phyloP scores from a whole-genome alignment of 2,329 filamentous ascomycete genomes.

The Eutypa lata region DNA sequence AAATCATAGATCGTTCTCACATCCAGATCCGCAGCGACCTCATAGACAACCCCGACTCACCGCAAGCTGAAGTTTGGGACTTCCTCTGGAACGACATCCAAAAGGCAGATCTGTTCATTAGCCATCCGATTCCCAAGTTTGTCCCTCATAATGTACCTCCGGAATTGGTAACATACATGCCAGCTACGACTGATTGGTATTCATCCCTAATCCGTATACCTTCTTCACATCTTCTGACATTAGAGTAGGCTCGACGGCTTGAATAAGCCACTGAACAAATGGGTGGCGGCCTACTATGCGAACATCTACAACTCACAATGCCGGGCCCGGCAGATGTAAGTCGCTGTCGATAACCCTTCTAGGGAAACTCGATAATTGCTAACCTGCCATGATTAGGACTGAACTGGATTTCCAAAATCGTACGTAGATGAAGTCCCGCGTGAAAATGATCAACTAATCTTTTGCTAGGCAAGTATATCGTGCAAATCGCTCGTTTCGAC shows the following conservation, averaged over 20 bases:
- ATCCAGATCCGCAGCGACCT: constrained; percentile 80
- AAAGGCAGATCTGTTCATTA: constrained; percentile 74
- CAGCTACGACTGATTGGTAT: constrained; percentile 76
- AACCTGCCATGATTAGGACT: constrained; percentile 31
- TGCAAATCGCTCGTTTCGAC: constrained; percentile 79
- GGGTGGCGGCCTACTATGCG: constrained; percentile 71
- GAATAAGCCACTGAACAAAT: constrained; percentile 70
- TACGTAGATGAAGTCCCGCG: constrained; percentile 15
- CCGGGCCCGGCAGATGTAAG: constrained; percentile 54
- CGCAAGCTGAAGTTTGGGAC: constrained; percentile 71
- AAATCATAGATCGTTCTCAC: constrained; percentile 59
- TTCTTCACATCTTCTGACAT: constrained; percentile 17
- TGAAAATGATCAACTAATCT: not conserved
- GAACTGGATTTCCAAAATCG: constrained; percentile 54
- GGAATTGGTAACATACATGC: constrained; percentile 70
- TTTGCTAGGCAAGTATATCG: constrained; percentile 63
- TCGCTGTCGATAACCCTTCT: constrained; percentile 22
- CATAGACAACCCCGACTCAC: constrained; percentile 57
- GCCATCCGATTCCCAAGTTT: constrained; percentile 74
- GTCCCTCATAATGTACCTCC: constrained; percentile 66
- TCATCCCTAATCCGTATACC: not conserved
- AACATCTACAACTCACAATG: constrained; percentile 68
- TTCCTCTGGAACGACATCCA: constrained; percentile 73
- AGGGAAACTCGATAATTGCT: not conserved
- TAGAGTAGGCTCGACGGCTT: constrained; percentile 65